These are phyloP conservation scores for Trichoderma sp. DNA, from an alignment of 2,329 filamentous ascomycete species.

Conservation along the genomic window DNA sequence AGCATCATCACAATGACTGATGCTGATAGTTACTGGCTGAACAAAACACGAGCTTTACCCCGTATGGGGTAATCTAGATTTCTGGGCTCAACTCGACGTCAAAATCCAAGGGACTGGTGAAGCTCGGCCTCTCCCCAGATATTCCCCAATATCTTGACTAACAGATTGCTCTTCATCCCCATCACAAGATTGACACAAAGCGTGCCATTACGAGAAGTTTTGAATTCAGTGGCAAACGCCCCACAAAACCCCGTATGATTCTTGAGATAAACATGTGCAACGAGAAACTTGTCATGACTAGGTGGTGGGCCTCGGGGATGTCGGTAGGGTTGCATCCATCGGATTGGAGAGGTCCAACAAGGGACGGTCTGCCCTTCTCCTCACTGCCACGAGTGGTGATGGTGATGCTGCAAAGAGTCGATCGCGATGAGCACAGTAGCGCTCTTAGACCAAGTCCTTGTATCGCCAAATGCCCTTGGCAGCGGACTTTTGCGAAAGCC, in stretches of 20 bases:
- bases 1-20: background rate
- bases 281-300: background rate
- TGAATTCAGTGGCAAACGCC: background rate
- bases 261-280: slow-evolving; percentile 1
- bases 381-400: background rate
- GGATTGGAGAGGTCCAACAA: background rate
- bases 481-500: slow-evolving; percentile 9
- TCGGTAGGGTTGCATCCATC: slow-evolving; percentile 4
- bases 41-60: background rate
- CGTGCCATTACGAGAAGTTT: slow-evolving; percentile 1
- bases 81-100: background rate
- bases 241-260: slow-evolving; percentile 13
- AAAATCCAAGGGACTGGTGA: background rate
- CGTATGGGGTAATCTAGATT: slow-evolving; percentile 11
- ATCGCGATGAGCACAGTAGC: slow-evolving; percentile 3
- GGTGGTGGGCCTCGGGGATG: background rate
- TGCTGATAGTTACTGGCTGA: background rate
- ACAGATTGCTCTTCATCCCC: slow-evolving; percentile 15
- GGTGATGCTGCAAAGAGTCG: background rate
- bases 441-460: background rate
- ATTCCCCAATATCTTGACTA: slow-evolving; percentile 18
- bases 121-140: slow-evolving; percentile 5
- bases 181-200: background rate
- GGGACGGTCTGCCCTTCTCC: background rate
- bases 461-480: background rate